These are phyloP conservation scores for Tilletia horrida DNA, from an alignment of 1,284 basidiomycete species.

Conservation along the genomic window DNA sequence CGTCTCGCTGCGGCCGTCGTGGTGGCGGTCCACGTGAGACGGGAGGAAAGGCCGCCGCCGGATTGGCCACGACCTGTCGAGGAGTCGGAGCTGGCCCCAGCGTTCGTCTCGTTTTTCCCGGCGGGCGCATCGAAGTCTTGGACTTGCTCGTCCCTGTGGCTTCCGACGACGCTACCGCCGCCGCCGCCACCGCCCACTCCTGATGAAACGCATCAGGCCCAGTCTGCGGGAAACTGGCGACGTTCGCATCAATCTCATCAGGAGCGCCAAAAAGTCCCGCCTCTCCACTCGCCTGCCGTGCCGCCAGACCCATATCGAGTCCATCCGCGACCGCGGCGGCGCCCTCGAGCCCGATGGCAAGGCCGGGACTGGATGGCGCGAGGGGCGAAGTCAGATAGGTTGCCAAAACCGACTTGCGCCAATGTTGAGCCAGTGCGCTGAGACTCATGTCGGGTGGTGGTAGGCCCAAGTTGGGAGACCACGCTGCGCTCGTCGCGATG, in stretches of 20 bases:
- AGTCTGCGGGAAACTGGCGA: too few species aligned
- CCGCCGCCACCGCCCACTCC: too few species aligned
- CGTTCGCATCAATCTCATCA: too few species aligned
- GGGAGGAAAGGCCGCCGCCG: conserved; percentile 2
- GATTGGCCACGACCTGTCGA: not conserved
- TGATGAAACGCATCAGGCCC: too few species aligned
- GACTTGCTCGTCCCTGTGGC: not conserved
- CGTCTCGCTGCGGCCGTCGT: not conserved
- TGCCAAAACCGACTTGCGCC: conserved; percentile 6
- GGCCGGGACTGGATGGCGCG: not conserved
- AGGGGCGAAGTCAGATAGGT: conserved; percentile 12
- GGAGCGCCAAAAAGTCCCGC: not conserved
- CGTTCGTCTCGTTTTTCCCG: conserved; percentile 1
- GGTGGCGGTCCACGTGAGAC: conserved; percentile 12
- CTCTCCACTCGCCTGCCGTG: not conserved
- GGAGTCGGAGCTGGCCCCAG: not conserved
- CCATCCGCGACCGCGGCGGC: conserved; percentile 1
- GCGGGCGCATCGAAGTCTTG: not conserved
- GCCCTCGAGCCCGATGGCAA: conserved; percentile 13
- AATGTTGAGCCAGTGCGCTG: not conserved
- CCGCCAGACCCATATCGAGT: not conserved
- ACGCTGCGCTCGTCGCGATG: not conserved
- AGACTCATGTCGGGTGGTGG: not conserved
- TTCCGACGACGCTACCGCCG: too few species aligned
- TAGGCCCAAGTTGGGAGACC: not conserved